Base-by-base conservation (phyloP, 306 rosid genomes). In the Herpetospermum pedunculosum region DNA sequence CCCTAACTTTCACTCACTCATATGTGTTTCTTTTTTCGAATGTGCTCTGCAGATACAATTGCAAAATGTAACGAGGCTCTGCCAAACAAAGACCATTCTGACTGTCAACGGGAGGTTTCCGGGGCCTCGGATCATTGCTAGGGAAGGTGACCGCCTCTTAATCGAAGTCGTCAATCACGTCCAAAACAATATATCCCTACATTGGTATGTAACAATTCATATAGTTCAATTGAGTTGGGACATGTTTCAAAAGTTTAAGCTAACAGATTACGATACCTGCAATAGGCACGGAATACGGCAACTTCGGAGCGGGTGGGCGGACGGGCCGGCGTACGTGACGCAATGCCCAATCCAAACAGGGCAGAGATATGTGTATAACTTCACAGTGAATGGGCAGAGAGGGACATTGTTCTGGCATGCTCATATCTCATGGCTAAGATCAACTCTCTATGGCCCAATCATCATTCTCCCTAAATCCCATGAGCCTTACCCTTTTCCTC, bases 361-460 rank as follows among this genome's bases (percentile, higher is more conserved):
- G 12, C 86, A 90, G 70, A 71, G 38, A 67, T 88, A 37, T 85
- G 80, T 88, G 8, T 86, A 90, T 74, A 88, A 90, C 67, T 90
- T 88, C 78, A 88, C 87, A 34, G 46, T 86, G 59, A 81, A 52
- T 14, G 86, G 96, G 16, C 92, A 88, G 60, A 75, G 91, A 74
- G 96, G 96, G 77, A 90, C 96, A 21, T 49, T 88, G 37, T 88
- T 86, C 79, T 90, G 87, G 91, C 92, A 90, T 79, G 96, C 92
- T 23, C 91, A 88, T 73, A 90, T 90, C 69, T 86, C 91, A 69
- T 90, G 93, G 96, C 85, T 90, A 7, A 86, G 91, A 75, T 77
- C 85, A 16, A 90, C 88, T 26, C 57, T 90, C 12, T 32, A 90
- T 77, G 92, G 96, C 29, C 80, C 96, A 21, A 77, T 90, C 76